phyloP scores from a whole-genome alignment of 371 early-diverging fungal species.

The Mucor plumbeus region DNA sequence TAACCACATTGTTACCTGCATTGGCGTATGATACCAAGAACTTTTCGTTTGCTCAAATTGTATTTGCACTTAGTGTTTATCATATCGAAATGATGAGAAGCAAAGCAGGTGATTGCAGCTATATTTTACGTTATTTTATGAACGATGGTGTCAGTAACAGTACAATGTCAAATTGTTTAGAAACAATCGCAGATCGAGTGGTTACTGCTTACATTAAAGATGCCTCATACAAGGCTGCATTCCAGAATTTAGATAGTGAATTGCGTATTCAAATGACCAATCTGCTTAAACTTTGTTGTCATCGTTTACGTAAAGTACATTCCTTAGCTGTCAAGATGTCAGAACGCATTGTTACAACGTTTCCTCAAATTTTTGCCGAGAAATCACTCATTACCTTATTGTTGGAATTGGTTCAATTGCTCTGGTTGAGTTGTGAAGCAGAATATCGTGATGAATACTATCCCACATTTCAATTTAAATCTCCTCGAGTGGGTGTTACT shows the following conservation, averaged over 20 bases:
- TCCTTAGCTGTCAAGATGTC: conserved; percentile 61
- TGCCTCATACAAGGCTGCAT: conserved; percentile 54
- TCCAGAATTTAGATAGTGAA: conserved; percentile 54
- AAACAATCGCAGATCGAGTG: conserved; percentile 74
- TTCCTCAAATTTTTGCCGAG: conserved; percentile 79
- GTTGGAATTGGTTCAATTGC: conserved; percentile 77
- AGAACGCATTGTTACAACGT: conserved; percentile 59
- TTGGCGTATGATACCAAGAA: conserved; percentile 66
- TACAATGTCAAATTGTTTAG: conserved; percentile 59
- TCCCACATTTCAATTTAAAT: conserved; percentile 77
- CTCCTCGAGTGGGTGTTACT: conserved; percentile 67
- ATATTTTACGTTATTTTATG: conserved; percentile 81
- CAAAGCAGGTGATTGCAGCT: conserved; percentile 69
- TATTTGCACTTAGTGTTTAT: conserved; percentile 85
- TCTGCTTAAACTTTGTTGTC: conserved; percentile 70
- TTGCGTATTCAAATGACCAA: conserved; percentile 62
- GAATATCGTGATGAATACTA: conserved; percentile 84
- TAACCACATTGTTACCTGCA: conserved; percentile 39
- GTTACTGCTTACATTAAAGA: conserved; percentile 61
- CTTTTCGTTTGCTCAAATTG: conserved; percentile 75
- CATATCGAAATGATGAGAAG: conserved; percentile 86
- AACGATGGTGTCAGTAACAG: conserved; percentile 83
- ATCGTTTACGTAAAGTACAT: conserved; percentile 74
- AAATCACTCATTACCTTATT: conserved; percentile 61
- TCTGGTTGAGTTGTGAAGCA: conserved; percentile 84